Conservation (phyloP, 2,329 filamentous ascomycete species). For the Verticillium albo-atrum region DNA sequence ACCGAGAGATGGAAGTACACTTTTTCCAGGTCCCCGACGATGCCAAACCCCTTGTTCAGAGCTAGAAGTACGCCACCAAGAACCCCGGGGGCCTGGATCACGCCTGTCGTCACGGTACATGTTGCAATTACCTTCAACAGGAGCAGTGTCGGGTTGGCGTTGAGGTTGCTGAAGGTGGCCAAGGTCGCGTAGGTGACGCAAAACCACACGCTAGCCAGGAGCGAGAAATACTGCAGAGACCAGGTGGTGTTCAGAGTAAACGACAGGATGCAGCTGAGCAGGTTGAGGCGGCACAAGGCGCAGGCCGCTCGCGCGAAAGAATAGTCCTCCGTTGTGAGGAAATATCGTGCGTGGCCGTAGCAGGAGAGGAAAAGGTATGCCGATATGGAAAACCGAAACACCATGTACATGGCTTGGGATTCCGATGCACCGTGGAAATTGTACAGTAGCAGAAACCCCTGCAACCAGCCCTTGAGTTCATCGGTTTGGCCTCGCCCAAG, state of each 20-base stretch:
- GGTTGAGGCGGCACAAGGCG: slow-evolving; percentile 49
- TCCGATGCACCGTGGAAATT: slow-evolving; percentile 49
- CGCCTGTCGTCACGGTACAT: slow-evolving; percentile 22
- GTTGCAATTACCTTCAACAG: slow-evolving; percentile 43
- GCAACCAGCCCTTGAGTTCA: slow-evolving; percentile 66
- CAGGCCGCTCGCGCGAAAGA: slow-evolving; percentile 45
- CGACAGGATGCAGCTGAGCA: slow-evolving; percentile 47
- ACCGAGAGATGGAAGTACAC: slow-evolving; percentile 45
- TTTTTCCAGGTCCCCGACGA: slow-evolving; percentile 43
- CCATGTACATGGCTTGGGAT: slow-evolving; percentile 46
- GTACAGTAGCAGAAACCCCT: slow-evolving; percentile 47
- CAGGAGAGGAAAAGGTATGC: slow-evolving; percentile 59
- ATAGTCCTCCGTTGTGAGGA: slow-evolving; percentile 52
- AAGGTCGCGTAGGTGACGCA: slow-evolving; percentile 51
- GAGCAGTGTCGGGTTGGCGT: slow-evolving; percentile 36
- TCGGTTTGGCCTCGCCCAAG: slow-evolving; percentile 53
- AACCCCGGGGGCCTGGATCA: slow-evolving; percentile 6
- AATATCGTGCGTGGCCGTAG: slow-evolving; percentile 57
- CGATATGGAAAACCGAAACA: slow-evolving; percentile 49
- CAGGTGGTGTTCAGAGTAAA: slow-evolving; percentile 52
- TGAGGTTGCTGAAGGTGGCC: slow-evolving; percentile 32
- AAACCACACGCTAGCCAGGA: slow-evolving; percentile 59
- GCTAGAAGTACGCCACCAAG: slow-evolving; percentile 5
- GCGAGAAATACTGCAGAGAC: slow-evolving; percentile 51
- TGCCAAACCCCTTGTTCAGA: slow-evolving; percentile 26